Base-by-base conservation (phyloP, 768 basidiomycete genomes). In the Lactifluus rugatus region DNA sequence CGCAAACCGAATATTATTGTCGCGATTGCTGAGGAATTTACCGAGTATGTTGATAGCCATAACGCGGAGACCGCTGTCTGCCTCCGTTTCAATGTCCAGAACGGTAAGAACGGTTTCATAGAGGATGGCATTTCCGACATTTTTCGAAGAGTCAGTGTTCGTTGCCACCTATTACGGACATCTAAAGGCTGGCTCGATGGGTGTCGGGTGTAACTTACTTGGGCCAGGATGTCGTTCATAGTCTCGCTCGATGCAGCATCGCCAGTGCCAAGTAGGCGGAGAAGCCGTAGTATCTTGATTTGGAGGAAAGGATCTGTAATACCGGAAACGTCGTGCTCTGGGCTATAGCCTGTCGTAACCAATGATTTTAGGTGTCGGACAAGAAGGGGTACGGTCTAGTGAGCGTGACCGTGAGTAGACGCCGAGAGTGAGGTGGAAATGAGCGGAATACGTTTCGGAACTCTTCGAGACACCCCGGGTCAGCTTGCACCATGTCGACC, bases 11-110 rank as follows among this genome's bases (percentile, higher is more conserved):
- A 99, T 98, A 68, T 98, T 99, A 73, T 99, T 99, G 69, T 99
- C 96, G 34, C 91, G 80, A 72, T 99, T 99, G 69, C 90, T 87
- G 69, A 99, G 75, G 75, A 98, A 98, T 73, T 97, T 98, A 54
- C 96, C 96, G 34, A 99, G 80, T 57, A 98, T 98, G 70, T 99
- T 99, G 71, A 99, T 99, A 0, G 96, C 96, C 96, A 99, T 97
- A 46, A 98, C 94, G 2, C 96, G 85, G 21, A 99, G 75, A 19
- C 93, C 93, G 42, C 83, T 87, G 69, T 99, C 96, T 11, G 96
- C 94, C 67, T 99, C 93, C 28, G 59, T 53, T 56, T 58, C 63
- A 61, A 98, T 98, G 64, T 99, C 95, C 48, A 99, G 78, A 17
- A 99, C 87, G 1, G 94, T 93, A 62, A 98, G 77, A 6, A 97